phyloP scores from a whole-genome alignment of 768 basidiomycete species.

The Mycena crocata region DNA sequence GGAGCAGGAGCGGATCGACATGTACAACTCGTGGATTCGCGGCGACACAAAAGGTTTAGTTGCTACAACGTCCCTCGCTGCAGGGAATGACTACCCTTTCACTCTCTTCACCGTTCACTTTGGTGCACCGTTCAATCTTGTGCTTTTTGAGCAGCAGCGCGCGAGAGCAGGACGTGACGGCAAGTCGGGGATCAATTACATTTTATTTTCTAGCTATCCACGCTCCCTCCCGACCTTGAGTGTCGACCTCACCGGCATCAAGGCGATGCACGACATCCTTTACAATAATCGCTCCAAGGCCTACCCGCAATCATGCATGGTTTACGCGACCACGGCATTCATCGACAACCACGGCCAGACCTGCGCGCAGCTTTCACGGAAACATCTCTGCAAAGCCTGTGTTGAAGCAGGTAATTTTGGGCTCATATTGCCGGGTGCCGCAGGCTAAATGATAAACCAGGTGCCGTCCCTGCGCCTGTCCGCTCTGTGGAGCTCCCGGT shows the following conservation, averaged over 20 bases:
- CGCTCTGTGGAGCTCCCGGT: neutral
- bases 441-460: neutral
- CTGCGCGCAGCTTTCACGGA: neutral
- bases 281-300: neutral
- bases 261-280: neutral
- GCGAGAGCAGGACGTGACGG: constrained; percentile 36
- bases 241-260: neutral
- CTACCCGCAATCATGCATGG: neutral
- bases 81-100: constrained; percentile 40
- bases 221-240: neutral
- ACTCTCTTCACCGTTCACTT: constrained; percentile 36
- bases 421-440: too few relatives aligned
- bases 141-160: constrained; percentile 35
- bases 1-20: neutral
- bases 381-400: neutral
- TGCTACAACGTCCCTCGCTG: constrained; percentile 39
- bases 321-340: neutral
- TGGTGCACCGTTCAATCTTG: constrained; percentile 37
- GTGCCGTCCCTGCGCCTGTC: neutral
- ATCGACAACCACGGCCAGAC: neutral
- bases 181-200: neutral
- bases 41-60: constrained; percentile 29
- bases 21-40: constrained; percentile 22
- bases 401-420: too few relatives aligned
- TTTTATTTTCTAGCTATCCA: neutral